phyloP scores from a whole-genome alignment of 495 filamentous ascomycete species.

The Cudoniella acicularis region DNA sequence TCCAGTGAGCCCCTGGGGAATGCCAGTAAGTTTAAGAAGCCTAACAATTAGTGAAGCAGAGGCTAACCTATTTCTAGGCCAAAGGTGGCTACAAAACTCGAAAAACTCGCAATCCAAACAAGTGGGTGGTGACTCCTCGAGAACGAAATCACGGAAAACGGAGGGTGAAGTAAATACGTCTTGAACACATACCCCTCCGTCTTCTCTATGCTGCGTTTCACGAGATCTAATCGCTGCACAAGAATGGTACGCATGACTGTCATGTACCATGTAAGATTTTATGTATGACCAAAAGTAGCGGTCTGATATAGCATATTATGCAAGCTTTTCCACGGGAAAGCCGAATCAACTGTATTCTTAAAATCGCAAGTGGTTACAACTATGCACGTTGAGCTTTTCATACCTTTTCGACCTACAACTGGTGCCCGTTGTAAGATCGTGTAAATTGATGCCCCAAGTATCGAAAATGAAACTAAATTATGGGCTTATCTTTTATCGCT shows the following conservation, averaged over 20 bases:
- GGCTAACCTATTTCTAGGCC: conserved; percentile 42
- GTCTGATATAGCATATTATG: background rate
- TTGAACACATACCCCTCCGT: background rate
- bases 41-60: conserved; percentile 11
- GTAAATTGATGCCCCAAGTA: no score
- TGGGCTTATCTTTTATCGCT: no score
- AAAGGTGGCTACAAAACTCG: conserved; percentile 98
- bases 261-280: conserved; percentile 1
- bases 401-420: no score
- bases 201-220: background rate
- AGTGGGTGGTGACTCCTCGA: conserved; percentile 71
- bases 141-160: conserved; percentile 75
- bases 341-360: background rate
- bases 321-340: background rate
- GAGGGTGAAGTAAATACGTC: conserved; percentile 38
- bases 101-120: conserved; percentile 68
- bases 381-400: no score
- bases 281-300: background rate
- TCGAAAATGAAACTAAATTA: no score
- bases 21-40: conserved; percentile 62
- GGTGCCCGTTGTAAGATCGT: background rate
- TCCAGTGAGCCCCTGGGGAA: conserved; percentile 94
- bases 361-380: background rate
- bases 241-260: background rate
- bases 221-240: no score